phyloP scores from a whole-genome alignment of 345 rosid genomes.

The Eucalyptus curtisii region DNA sequence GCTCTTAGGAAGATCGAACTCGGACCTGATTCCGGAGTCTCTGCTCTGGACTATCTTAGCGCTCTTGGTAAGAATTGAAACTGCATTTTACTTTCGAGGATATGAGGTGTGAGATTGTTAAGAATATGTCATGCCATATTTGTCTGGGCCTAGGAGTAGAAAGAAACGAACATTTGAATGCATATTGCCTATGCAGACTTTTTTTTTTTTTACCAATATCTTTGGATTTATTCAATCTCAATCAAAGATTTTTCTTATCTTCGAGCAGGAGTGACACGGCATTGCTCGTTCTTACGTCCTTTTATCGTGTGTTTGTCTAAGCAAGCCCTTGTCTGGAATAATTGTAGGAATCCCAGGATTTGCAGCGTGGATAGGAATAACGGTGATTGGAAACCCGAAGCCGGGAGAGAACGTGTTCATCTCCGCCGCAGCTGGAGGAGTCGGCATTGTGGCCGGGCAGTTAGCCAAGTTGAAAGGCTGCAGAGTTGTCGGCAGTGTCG shows the following conservation, averaged over 20 bases:
- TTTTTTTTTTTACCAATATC: not conserved
- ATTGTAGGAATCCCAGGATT: slow-evolving; percentile 21
- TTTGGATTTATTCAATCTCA: not conserved
- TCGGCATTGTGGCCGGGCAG: slow-evolving; percentile 27
- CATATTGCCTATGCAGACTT: not conserved
- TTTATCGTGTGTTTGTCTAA: not conserved
- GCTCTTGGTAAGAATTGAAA: slow-evolving; percentile 1
- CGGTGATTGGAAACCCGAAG: slow-evolving; percentile 12
- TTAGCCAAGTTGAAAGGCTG: slow-evolving; percentile 30
- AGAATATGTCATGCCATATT: not conserved
- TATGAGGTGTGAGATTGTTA: not conserved
- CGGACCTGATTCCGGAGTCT: not conserved
- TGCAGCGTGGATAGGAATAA: slow-evolving; percentile 32
- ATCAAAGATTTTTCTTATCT: not conserved
- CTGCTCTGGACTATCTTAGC: slow-evolving; percentile 13
- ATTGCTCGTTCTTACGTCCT: not conserved
- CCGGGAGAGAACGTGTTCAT: slow-evolving; percentile 17
- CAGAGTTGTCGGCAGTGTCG: slow-evolving; percentile 23
- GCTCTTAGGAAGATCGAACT: slow-evolving; percentile 3
- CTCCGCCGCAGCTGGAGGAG: slow-evolving; percentile 38
- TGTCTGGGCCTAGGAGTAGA: not conserved
- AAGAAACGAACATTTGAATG: not conserved
- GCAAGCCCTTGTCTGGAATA: not conserved
- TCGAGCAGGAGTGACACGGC: not conserved
- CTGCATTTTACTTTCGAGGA: not conserved